These are phyloP conservation scores for Aethionema arabicum DNA, from an alignment of 345 rosid species.

Conservation along the genomic window DNA sequence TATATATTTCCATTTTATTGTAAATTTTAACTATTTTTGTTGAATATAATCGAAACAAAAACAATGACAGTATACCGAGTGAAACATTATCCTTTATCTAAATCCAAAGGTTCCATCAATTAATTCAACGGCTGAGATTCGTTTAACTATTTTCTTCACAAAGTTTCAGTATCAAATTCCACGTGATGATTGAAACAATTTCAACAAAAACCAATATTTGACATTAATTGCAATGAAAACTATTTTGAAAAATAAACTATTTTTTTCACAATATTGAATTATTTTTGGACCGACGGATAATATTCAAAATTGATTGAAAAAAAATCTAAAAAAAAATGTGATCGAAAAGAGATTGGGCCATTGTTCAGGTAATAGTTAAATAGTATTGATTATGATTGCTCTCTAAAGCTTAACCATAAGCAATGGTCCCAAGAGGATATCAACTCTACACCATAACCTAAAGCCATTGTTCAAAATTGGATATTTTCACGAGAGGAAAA, in stretches of 20 bases:
- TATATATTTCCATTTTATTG: neutral
- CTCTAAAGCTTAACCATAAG: conserved; percentile 27
- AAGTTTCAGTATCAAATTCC: conserved; percentile 23
- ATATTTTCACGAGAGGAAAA: conserved; percentile 21
- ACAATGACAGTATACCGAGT: conserved; percentile 3
- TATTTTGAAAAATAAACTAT: conserved; percentile 9
- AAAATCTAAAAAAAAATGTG: neutral
- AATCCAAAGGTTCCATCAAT: conserved; percentile 3
- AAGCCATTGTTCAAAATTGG: conserved; percentile 6
- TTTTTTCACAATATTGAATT: conserved; percentile 14
- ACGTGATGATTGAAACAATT: conserved; percentile 24
- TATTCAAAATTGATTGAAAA: too few species aligned
- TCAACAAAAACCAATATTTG: conserved; percentile 6
- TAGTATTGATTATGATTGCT: neutral
- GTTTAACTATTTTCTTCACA: neutral
- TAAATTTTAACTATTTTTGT: conserved; percentile 16
- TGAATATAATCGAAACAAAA: conserved; percentile 20
- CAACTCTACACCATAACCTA: conserved; percentile 12
- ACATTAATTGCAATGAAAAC: conserved; percentile 25
- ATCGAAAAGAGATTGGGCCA: conserved; percentile 14
- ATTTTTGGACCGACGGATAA: too few species aligned
- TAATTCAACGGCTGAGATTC: conserved; percentile 9
- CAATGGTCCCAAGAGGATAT: conserved; percentile 29
- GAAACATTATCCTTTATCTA: conserved; percentile 3
- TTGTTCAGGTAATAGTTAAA: conserved; percentile 23